Percentiles rank a stretch among this genome's conserved stretches.
phyloP scores from a whole-genome alignment of 306 rosid species.

The Castanea mollissima region DNA sequence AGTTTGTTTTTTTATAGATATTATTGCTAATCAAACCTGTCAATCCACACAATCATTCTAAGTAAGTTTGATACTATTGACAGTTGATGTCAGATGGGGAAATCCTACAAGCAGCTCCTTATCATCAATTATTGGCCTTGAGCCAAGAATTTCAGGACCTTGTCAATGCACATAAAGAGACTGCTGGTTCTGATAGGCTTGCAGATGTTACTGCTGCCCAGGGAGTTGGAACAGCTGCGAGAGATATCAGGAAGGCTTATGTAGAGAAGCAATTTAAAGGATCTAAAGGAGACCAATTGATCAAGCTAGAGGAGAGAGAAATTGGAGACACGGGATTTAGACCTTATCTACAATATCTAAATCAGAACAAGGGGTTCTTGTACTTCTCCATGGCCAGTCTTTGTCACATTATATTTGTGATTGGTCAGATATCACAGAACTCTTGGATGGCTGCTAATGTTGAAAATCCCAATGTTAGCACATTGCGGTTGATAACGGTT shows the following conservation, averaged over 20 bases:
- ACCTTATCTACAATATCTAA: slow-evolving; percentile 74
- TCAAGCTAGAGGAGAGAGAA: slow-evolving; percentile 85
- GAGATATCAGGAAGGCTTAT: slow-evolving; percentile 51
- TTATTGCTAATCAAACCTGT: neutral
- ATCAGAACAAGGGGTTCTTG: slow-evolving; percentile 71
- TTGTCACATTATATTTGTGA: slow-evolving; percentile 51
- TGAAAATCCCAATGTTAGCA: slow-evolving; percentile 62
- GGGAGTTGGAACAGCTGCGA: slow-evolving; percentile 19
- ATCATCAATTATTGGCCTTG: slow-evolving; percentile 50
- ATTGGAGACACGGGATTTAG: slow-evolving; percentile 69
- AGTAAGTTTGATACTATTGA: neutral
- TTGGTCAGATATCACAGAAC: slow-evolving; percentile 61
- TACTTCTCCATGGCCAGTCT: slow-evolving; percentile 43
- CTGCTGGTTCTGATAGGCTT: slow-evolving; percentile 73
- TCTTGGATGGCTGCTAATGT: slow-evolving; percentile 89
- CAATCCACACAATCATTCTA: slow-evolving; percentile 2
- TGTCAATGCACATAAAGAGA: slow-evolving; percentile 94
- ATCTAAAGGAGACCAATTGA: slow-evolving; percentile 64
- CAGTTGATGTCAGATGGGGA: slow-evolving; percentile 89
- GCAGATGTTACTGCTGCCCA: slow-evolving; percentile 36
- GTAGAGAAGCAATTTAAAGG: slow-evolving; percentile 34
- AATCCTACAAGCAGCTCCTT: slow-evolving; percentile 65
- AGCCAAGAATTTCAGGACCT: slow-evolving; percentile 79
- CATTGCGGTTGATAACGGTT: slow-evolving; percentile 53
- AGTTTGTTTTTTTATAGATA: neutral